phyloP scores from a whole-genome alignment of 2,329 filamentous ascomycete species.

The Atkinsonella texensis region DNA sequence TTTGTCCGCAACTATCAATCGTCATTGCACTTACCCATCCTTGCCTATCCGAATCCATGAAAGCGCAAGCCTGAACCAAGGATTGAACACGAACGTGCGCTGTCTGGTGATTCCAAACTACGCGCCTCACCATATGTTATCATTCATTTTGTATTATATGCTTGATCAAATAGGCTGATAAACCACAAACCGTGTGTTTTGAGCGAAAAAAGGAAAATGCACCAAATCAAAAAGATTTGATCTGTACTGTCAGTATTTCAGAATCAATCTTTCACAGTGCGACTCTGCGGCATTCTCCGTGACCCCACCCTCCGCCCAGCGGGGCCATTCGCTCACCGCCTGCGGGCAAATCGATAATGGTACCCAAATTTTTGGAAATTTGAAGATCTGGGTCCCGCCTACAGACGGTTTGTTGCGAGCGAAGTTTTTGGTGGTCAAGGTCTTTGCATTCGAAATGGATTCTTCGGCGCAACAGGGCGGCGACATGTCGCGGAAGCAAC shows the following conservation, averaged over 20 bases:
- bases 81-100: neutral
- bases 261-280: no score
- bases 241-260: no score
- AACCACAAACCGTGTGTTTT: neutral
- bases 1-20: conserved; percentile 19
- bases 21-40: conserved; percentile 11
- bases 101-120: neutral
- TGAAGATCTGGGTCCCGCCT: conserved; percentile 4
- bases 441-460: conserved; percentile 9
- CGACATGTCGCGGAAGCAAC: conserved; percentile 48
- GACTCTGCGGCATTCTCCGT: neutral
- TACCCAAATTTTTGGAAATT: conserved; percentile 29
- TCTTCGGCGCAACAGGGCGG: conserved; percentile 12
- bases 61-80: neutral
- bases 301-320: neutral
- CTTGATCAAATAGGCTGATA: neutral
- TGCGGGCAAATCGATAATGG: conserved; percentile 22
- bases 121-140: neutral
- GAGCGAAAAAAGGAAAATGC: neutral
- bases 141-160: neutral
- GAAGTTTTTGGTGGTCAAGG: conserved; percentile 4
- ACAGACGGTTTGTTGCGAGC: neutral
- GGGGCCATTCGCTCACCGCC: conserved; percentile 19
- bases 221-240: neutral
- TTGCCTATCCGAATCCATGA: neutral